Evolutionary conservation across 345 rosid genomes (phyloP).

Genomic region (Salix purpurea): DNA sequence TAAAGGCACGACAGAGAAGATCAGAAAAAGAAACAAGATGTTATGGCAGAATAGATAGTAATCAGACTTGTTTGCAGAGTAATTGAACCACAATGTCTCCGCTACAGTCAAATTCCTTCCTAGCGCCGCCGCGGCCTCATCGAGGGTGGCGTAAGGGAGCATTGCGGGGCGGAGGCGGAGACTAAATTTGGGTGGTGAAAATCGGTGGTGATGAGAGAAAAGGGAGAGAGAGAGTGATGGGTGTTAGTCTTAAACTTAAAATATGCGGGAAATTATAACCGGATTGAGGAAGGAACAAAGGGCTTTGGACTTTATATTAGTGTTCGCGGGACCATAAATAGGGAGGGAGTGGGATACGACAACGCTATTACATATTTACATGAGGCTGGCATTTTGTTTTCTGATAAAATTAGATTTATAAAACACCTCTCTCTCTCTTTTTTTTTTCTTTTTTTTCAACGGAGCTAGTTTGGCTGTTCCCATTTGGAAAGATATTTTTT

Average conservation of each 20-base stretch:
- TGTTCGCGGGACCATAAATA: not conserved
- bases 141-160: conserved; percentile 65
- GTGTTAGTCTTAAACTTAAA: conserved; percentile 9
- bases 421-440: no score
- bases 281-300: not conserved
- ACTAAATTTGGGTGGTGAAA: not conserved
- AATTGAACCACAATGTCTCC: conserved; percentile 77
- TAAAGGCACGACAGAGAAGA: conserved; percentile 69
- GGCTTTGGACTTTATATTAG: not conserved
- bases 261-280: conserved; percentile 29
- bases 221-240: not conserved
- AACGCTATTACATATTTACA: not conserved
- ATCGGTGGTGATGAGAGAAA: not conserved
- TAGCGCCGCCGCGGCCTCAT: conserved; percentile 57
- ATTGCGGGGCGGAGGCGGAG: conserved; percentile 21
- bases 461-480: no score
- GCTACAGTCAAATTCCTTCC: conserved; percentile 69
- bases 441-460: no score
- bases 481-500: no score
- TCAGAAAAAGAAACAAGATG: conserved; percentile 59
- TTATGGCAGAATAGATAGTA: conserved; percentile 82
- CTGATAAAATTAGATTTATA: not conserved
- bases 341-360: no score
- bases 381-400: not conserved
- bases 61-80: conserved; percentile 77